Evolutionary conservation across 257 asterid species (phyloP).

Genomic region (Nicotiana tabacum): DNA sequence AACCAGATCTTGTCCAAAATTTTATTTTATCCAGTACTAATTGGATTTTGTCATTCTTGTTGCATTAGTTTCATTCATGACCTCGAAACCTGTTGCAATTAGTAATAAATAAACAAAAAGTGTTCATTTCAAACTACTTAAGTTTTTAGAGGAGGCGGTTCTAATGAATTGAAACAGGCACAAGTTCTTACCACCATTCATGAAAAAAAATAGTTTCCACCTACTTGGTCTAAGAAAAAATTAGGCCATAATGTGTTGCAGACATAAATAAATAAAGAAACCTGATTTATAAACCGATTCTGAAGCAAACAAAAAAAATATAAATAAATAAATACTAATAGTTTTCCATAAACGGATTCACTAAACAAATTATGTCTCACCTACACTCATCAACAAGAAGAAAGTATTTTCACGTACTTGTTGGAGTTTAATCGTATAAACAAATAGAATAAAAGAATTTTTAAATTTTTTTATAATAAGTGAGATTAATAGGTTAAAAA

Average conservation of each 20-base stretch:
- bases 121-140: background rate
- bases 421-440: too few species aligned
- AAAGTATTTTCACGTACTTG: background rate
- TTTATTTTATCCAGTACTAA: too few species aligned
- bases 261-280: background rate
- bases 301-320: background rate
- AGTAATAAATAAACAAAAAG: background rate
- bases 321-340: background rate
- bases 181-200: background rate
- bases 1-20: too few species aligned
- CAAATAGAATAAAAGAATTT: too few species aligned
- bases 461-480: too few species aligned
- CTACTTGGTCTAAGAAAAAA: background rate
- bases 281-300: background rate
- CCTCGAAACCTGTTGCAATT: conserved; percentile 20
- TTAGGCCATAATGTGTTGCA: background rate
- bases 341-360: background rate
- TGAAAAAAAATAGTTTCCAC: background rate
- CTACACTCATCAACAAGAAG: background rate
- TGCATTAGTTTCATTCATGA: conserved; percentile 15
- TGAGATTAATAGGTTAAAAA: too few species aligned
- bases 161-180: background rate
- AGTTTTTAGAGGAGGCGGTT: background rate
- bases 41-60: too few species aligned
- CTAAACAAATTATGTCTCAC: background rate